These are phyloP conservation scores for Erodium chrysanthum DNA, from an alignment of 441 rosid genomes.

Conservation along the genomic window DNA sequence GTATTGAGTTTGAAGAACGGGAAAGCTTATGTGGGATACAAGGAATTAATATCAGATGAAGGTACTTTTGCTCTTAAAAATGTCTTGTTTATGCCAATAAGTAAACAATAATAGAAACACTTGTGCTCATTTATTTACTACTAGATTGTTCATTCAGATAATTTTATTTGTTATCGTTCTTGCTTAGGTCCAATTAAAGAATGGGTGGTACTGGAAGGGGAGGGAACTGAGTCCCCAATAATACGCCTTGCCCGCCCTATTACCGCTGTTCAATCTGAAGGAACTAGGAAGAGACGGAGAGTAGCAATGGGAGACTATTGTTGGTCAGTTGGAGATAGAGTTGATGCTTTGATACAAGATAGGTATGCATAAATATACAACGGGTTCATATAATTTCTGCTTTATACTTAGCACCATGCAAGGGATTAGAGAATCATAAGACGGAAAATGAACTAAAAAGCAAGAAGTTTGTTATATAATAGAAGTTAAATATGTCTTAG, in stretches of 20 bases:
- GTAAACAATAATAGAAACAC: neutral
- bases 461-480: neutral
- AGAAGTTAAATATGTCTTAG: neutral
- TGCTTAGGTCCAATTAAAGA: slow-evolving; percentile 72
- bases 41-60: slow-evolving; percentile 49
- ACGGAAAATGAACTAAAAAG: neutral
- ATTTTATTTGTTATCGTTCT: slow-evolving; percentile 20
- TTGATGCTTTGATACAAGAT: slow-evolving; percentile 77
- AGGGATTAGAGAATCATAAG: neutral
- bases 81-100: neutral
- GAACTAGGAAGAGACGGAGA: slow-evolving; percentile 93
- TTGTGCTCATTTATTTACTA: neutral
- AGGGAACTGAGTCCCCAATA: slow-evolving; percentile 53
- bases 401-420: neutral
- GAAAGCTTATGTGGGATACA: slow-evolving; percentile 64
- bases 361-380: slow-evolving; percentile 41
- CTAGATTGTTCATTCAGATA: neutral
- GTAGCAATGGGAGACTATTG: slow-evolving; percentile 60
- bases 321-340: slow-evolving; percentile 88
- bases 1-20: slow-evolving; percentile 64
- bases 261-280: slow-evolving; percentile 64
- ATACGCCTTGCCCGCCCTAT: slow-evolving; percentile 66
- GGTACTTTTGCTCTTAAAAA: slow-evolving; percentile 32
- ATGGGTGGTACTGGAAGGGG: slow-evolving; percentile 62
- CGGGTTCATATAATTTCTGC: neutral